Percentiles rank a stretch among this genome's conserved stretches.
Evolutionary conservation across 2,329 filamentous ascomycete genomes (phyloP).

Genomic region (Hypoxylon sp.): DNA sequence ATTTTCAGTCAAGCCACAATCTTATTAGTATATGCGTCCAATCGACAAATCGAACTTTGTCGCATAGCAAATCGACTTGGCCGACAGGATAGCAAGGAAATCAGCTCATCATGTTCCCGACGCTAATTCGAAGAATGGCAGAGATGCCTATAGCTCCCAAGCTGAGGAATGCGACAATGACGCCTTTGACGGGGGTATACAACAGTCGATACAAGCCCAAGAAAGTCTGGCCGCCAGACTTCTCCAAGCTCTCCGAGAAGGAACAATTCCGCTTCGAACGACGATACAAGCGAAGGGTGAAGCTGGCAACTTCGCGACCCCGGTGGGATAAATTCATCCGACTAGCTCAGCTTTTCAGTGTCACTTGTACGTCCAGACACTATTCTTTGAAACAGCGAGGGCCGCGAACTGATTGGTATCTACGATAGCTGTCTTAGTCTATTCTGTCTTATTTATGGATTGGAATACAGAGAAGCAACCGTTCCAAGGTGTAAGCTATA

Average conservation of each 20-base stretch:
- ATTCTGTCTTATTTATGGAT: slow-evolving; percentile 74
- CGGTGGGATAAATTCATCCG: slow-evolving; percentile 62
- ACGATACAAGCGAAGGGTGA: slow-evolving; percentile 79
- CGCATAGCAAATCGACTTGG: slow-evolving; percentile 8
- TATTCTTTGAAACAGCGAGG: not conserved
- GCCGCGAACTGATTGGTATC: not conserved
- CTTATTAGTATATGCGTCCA: slow-evolving; percentile 14
- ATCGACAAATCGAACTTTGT: slow-evolving; percentile 16
- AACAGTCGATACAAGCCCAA: slow-evolving; percentile 75
- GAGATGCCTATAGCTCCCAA: slow-evolving; percentile 51
- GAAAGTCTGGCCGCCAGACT: slow-evolving; percentile 84
- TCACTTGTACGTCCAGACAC: slow-evolving; percentile 65
- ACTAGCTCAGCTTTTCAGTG: slow-evolving; percentile 73
- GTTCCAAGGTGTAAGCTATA: slow-evolving; percentile 64
- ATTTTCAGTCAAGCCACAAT: slow-evolving; percentile 26
- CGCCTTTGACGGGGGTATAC: slow-evolving; percentile 56
- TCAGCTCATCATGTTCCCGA: slow-evolving; percentile 61
- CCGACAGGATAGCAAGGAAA: slow-evolving; percentile 21
- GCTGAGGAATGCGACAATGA: slow-evolving; percentile 42
- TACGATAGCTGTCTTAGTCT: slow-evolving; percentile 65
- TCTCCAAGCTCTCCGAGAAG: slow-evolving; percentile 76
- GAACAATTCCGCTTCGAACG: slow-evolving; percentile 85
- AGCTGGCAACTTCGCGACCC: slow-evolving; percentile 53
- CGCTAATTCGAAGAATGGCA: slow-evolving; percentile 61
- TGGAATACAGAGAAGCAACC: slow-evolving; percentile 64